Conservation (phyloP, 2,329 filamentous ascomycete species). For the Coleophoma eucalyptorum region DNA sequence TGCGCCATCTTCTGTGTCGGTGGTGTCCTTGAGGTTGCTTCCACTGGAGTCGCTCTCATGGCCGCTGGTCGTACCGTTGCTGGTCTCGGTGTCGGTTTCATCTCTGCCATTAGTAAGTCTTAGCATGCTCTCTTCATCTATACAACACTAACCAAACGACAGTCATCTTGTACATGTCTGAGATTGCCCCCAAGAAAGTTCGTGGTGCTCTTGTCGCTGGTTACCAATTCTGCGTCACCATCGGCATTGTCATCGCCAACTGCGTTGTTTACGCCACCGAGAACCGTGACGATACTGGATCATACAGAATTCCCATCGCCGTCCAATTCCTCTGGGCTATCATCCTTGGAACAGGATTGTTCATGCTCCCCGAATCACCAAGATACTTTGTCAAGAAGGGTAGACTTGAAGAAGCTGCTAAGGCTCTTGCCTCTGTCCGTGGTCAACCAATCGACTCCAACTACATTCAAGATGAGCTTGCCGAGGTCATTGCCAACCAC, state of each 20-base stretch:
- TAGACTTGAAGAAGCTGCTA: constrained; percentile 38
- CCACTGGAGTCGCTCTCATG: constrained; percentile 28
- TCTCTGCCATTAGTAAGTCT: constrained; percentile 53
- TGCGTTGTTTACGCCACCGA: constrained; percentile 46
- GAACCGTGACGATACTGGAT: constrained; percentile 31
- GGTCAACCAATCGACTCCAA: constrained; percentile 34
- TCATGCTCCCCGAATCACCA: constrained; percentile 51
- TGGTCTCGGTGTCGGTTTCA: constrained; percentile 61
- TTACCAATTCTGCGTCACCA: constrained; percentile 69
- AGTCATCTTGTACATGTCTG: constrained; percentile 64
- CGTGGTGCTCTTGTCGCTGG: constrained; percentile 53
- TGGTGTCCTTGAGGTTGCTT: constrained; percentile 60
- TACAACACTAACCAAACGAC: neutral
- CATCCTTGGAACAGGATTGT: constrained; percentile 46
- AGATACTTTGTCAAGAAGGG: constrained; percentile 52
- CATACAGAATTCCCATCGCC: constrained; percentile 60
- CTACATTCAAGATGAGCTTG: constrained; percentile 39
- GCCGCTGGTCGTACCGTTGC: constrained; percentile 62
- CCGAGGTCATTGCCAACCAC: constrained; percentile 46
- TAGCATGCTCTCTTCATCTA: neutral
- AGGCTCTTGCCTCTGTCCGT: constrained; percentile 43
- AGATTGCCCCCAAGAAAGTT: constrained; percentile 57
- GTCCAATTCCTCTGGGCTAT: constrained; percentile 48
- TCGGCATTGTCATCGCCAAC: constrained; percentile 60
- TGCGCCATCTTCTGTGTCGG: constrained; percentile 66